Percentiles rank a stretch among this genome's conserved stretches.
Evolutionary conservation across 495 filamentous ascomycete species (phyloP).

Genomic region (Clohesyomyces aquaticus): DNA sequence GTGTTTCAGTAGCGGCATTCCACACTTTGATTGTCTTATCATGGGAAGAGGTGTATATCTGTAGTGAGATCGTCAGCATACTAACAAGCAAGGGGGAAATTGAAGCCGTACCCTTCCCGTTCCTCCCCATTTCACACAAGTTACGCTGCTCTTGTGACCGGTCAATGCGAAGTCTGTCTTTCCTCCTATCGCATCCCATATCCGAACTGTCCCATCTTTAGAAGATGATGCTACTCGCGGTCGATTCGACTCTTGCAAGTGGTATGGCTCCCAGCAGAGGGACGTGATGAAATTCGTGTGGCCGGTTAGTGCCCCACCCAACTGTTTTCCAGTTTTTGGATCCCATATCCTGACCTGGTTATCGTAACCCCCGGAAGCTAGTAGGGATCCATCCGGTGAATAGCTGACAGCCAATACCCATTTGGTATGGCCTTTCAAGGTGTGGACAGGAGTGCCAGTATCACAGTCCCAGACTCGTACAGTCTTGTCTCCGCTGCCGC

Average conservation of each 20-base stretch:
- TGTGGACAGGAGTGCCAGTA: conserved; percentile 86
- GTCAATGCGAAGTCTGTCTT: conserved; percentile 79
- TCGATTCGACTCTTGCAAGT: conserved; percentile 72
- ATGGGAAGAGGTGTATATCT: conserved; percentile 87
- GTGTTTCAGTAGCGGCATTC: conserved; percentile 75
- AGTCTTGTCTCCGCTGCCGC: conserved; percentile 88
- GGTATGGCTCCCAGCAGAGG: conserved; percentile 93
- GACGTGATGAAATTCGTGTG: conserved; percentile 90
- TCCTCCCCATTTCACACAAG: conserved; percentile 94
- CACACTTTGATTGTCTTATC: conserved; percentile 94
- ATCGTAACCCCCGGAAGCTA: conserved; percentile 95
- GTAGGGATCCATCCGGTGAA: conserved; percentile 77
- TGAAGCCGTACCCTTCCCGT: conserved; percentile 54
- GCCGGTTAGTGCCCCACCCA: conserved; percentile 80
- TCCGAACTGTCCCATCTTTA: conserved; percentile 85
- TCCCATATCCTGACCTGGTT: conserved; percentile 92
- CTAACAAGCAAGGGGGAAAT: no score
- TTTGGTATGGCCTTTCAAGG: conserved; percentile 87
- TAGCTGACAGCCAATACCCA: conserved; percentile 91
- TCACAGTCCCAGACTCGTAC: conserved; percentile 96
- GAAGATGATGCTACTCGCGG: conserved; percentile 84
- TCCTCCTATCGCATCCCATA: conserved; percentile 83
- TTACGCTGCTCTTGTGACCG: conserved; percentile 85
- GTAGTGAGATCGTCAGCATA: no score
- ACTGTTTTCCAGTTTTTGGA: conserved; percentile 73